A percentile compares a stretch with the other conserved stretches of the same genome.
phyloP scores from a whole-genome alignment of 257 asterid species.

The Parsonsia alboflavescens region DNA sequence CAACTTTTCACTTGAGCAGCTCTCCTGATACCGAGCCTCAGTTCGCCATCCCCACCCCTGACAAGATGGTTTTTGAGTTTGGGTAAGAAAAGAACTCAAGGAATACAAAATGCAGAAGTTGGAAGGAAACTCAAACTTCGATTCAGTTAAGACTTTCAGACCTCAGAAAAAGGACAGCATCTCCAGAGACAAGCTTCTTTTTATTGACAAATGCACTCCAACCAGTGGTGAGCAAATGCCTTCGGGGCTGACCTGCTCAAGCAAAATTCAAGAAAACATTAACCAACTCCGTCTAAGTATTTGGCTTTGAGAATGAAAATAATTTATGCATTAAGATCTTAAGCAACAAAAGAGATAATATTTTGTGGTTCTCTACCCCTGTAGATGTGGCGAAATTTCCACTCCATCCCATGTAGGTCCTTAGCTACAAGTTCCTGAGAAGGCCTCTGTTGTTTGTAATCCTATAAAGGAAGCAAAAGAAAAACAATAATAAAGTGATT shows the following conservation, averaged over 20 bases:
- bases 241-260: conserved; percentile 92
- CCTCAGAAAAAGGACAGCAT: conserved; percentile 95
- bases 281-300: not conserved
- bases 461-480: conserved; percentile 37
- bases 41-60: conserved; percentile 97
- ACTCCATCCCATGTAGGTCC: conserved; percentile 82
- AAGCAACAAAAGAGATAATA: not conserved
- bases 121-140: not conserved
- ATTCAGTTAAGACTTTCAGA: conserved; percentile 19
- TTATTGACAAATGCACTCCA: conserved; percentile 98
- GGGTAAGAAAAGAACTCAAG: conserved; percentile 1
- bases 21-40: conserved; percentile 94
- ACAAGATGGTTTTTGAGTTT: not conserved
- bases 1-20: conserved; percentile 64
- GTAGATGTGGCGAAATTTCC: conserved; percentile 96
- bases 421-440: conserved; percentile 95
- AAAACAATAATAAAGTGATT: not conserved
- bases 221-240: conserved; percentile 97
- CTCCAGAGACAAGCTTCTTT: conserved; percentile 91
- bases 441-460: conserved; percentile 88
- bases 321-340: not conserved
- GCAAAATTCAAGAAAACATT: not conserved
- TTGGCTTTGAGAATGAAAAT: not conserved
- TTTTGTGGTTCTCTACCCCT: conserved; percentile 46
- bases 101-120: conserved; percentile 1